Percentiles rank a stretch among this genome's conserved stretches.
These are phyloP conservation scores for Sindora glabra DNA, from an alignment of 306 rosid species.

Conservation along the genomic window DNA sequence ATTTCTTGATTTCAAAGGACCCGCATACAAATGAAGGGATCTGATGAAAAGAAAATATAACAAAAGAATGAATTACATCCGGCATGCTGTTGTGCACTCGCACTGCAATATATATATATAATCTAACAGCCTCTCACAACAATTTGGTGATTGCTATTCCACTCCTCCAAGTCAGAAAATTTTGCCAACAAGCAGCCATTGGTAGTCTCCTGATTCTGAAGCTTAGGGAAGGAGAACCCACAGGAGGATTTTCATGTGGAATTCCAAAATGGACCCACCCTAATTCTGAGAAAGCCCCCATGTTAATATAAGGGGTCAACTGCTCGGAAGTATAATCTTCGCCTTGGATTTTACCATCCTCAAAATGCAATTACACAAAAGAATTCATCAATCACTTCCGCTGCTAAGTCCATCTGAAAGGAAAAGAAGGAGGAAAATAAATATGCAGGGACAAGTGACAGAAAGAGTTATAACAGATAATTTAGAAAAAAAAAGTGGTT, in stretches of 20 bases:
- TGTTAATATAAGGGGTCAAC: conserved; percentile 40
- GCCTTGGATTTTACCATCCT: conserved; percentile 37
- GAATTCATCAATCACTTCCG: conserved; percentile 70
- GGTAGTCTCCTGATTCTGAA: conserved; percentile 16
- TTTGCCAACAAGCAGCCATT: too few species aligned
- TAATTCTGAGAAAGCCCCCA: conserved; percentile 32
- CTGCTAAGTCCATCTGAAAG: conserved; percentile 82
- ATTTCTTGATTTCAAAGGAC: conserved; percentile 36
- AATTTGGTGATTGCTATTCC: too few species aligned
- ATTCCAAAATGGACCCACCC: conserved; percentile 34
- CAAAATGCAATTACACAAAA: conserved; percentile 43
- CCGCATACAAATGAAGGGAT: conserved; percentile 36
- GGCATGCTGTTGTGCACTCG: too few species aligned
- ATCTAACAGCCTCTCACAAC: too few species aligned
- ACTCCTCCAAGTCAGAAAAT: too few species aligned
- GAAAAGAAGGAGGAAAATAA: too few species aligned
- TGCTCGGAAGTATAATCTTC: conserved; percentile 33
- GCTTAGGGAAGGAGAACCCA: conserved; percentile 10
- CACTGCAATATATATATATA: too few species aligned
- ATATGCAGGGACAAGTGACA: too few species aligned
- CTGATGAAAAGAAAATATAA: conserved; percentile 15
- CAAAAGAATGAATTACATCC: too few species aligned
- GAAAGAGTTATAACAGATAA: neutral
- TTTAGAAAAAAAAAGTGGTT: conserved; percentile 4
- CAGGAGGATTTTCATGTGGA: conserved; percentile 28